A percentile compares a stretch with the other conserved stretches of the same genome.
Conservation (phyloP, 1,139 yeast species). For the Williopsis jadinii region DNA sequence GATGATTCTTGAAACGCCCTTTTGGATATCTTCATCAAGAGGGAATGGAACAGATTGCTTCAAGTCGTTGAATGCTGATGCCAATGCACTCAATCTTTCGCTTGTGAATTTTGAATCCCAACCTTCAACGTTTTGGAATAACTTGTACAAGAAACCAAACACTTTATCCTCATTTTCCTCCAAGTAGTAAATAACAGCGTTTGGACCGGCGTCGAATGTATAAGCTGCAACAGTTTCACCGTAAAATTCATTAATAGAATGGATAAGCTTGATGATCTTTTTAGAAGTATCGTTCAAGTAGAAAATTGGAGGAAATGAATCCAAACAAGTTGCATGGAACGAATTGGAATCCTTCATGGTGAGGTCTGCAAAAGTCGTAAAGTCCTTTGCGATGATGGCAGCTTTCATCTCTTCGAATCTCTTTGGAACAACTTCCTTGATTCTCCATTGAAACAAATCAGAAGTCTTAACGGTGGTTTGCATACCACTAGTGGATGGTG, state of each 20-base stretch:
- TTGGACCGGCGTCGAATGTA: conserved; percentile 99
- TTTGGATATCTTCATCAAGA: conserved; percentile 46
- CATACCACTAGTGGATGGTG: conserved; percentile 94
- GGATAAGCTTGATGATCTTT: conserved; percentile 75
- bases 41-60: conserved; percentile 29
- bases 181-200: conserved; percentile 89
- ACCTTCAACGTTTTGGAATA: conserved; percentile 56
- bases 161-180: conserved; percentile 63
- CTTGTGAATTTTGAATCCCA: conserved; percentile 46
- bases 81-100: conserved; percentile 23
- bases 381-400: conserved; percentile 65
- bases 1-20: conserved; percentile 76
- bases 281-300: conserved; percentile 94
- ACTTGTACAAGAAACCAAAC: conserved; percentile 48
- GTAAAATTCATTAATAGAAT: conserved; percentile 61
- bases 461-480: conserved; percentile 89
- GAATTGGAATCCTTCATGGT: conserved; percentile 97
- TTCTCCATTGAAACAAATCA: conserved; percentile 73
- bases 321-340: conserved; percentile 95
- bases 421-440: conserved; percentile 73
- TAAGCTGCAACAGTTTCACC: conserved; percentile 80
- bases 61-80: conserved; percentile 31
- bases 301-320: conserved; percentile 92
- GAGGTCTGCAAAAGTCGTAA: conserved; percentile 72
- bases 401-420: conserved; percentile 78